Evolutionary conservation across 345 rosid genomes (phyloP).

Genomic region (Cardamine resedifolia): DNA sequence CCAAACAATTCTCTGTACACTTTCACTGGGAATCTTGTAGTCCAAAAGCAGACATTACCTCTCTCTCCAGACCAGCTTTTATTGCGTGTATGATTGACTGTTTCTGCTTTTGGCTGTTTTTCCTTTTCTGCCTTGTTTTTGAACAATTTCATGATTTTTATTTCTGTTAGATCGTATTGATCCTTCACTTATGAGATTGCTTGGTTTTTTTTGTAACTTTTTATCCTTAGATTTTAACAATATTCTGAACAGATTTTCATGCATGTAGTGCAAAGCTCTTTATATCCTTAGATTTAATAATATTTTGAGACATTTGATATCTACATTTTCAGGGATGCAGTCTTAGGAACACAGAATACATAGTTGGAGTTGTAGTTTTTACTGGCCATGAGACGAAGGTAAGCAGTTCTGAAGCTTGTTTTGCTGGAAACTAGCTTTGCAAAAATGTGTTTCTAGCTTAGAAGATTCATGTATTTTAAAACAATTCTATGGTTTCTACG

Average conservation of each 20-base stretch:
- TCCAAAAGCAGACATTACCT: constrained; percentile 86
- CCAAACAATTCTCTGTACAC: constrained; percentile 98
- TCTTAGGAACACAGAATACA: constrained; percentile 92
- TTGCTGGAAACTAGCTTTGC: constrained; percentile 20
- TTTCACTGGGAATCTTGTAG: constrained; percentile 90
- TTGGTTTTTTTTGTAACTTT: neutral
- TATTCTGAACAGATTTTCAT: neutral
- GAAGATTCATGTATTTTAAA: neutral
- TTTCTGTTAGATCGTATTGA: constrained; percentile 2
- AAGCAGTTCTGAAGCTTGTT: constrained; percentile 31
- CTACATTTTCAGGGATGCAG: constrained; percentile 82
- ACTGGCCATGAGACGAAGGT: constrained; percentile 99
- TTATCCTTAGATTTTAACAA: neutral
- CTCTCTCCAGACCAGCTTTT: constrained; percentile 93
- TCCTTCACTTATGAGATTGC: neutral
- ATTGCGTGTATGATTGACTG: constrained; percentile 65
- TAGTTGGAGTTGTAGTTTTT: constrained; percentile 89
- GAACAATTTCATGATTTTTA: constrained; percentile 10
- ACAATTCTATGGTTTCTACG: constrained; percentile 15
- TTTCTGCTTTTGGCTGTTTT: constrained; percentile 5
- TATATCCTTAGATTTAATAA: neutral
- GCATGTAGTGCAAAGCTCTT: constrained; percentile 3
- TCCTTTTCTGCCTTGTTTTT: constrained; percentile 16
- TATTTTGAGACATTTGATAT: constrained; percentile 26
- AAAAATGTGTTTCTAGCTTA: constrained; percentile 30